phyloP scores from a whole-genome alignment of 306 rosid genomes.

The Acmispon strigosus region DNA sequence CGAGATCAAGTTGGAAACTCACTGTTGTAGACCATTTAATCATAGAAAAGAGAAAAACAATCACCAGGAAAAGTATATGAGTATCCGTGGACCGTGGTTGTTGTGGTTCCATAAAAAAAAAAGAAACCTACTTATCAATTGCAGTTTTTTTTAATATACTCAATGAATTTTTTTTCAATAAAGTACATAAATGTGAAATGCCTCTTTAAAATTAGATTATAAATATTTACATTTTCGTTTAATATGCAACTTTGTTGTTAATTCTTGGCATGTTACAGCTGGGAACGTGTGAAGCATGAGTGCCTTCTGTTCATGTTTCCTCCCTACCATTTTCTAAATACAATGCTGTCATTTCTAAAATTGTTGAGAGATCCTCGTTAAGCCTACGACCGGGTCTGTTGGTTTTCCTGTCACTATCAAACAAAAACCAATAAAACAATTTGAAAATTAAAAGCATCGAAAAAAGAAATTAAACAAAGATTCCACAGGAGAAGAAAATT shows the following conservation, averaged over 20 bases:
- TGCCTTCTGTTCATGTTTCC: not conserved
- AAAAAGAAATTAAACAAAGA: not conserved
- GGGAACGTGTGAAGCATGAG: not conserved
- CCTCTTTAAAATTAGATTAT: not conserved
- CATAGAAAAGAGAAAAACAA: too few species aligned
- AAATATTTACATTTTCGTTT: not conserved
- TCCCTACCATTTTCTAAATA: not conserved
- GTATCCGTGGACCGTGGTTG: too few species aligned
- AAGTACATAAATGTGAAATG: not conserved
- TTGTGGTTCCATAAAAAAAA: too few species aligned
- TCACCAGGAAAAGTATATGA: too few species aligned
- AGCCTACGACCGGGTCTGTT: slow-evolving; percentile 37
- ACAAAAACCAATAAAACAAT: slow-evolving; percentile 1
- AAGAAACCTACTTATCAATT: too few species aligned
- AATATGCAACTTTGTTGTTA: not conserved
- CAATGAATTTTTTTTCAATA: too few species aligned
- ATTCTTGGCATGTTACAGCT: not conserved
- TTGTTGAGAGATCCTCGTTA: slow-evolving; percentile 44
- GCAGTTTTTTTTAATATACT: too few species aligned
- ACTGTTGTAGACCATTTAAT: too few species aligned
- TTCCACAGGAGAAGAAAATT: not conserved
- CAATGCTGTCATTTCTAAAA: slow-evolving; percentile 34
- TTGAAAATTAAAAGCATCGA: not conserved
- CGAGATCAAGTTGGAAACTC: too few species aligned
- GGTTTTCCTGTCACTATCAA: slow-evolving; percentile 30